Evolutionary conservation across 306 rosid species (phyloP).

Genomic region (Oemleria cerasiformis): DNA sequence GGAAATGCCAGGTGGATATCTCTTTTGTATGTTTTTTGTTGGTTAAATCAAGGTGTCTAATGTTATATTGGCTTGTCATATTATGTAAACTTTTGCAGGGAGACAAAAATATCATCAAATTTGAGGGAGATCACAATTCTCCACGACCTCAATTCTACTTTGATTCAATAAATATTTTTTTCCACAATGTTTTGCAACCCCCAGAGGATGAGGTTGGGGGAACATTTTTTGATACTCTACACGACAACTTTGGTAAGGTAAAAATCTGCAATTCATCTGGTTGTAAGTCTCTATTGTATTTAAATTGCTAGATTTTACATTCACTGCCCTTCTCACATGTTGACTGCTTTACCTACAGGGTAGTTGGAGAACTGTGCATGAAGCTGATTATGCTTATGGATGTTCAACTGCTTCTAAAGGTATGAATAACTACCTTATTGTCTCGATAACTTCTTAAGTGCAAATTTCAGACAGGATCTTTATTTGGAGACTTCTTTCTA

Average conservation of each 20-base stretch:
- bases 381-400: conserved; percentile 33
- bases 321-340: conserved; percentile 9
- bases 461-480: conserved; percentile 17
- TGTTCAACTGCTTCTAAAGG: conserved; percentile 63
- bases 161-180: conserved; percentile 85
- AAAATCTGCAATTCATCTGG: conserved; percentile 33
- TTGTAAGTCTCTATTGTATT: conserved; percentile 17
- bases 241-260: conserved; percentile 79
- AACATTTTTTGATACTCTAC: conserved; percentile 56
- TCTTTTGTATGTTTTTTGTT: neutral
- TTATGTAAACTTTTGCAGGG: conserved; percentile 56
- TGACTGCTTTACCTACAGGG: conserved; percentile 44
- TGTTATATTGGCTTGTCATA: conserved; percentile 10
- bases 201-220: conserved; percentile 85
- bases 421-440: conserved; percentile 29
- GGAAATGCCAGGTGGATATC: conserved; percentile 8
- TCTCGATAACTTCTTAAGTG: conserved; percentile 24
- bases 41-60: conserved; percentile 5
- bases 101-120: conserved; percentile 83
- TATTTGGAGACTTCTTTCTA: conserved; percentile 15
- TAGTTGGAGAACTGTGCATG: conserved; percentile 62
- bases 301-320: conserved; percentile 17
- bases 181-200: conserved; percentile 88
- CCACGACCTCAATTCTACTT: conserved; percentile 92
- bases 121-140: conserved; percentile 99